Evolutionary conservation across 1,284 basidiomycete genomes (phyloP).

Genomic region (Pholiota adiposa): DNA sequence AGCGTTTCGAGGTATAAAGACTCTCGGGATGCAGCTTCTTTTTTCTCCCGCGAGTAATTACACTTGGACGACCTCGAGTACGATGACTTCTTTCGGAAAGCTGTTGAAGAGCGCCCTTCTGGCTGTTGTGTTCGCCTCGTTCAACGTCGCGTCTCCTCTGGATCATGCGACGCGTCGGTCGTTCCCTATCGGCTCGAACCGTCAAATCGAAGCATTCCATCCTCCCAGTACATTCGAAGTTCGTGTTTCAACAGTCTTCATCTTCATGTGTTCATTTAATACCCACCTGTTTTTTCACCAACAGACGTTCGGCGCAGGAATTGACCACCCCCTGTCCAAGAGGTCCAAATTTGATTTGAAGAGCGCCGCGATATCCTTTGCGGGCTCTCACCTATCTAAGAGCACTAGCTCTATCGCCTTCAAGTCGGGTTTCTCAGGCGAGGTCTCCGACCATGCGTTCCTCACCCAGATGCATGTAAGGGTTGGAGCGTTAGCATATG

Average conservation of each 20-base stretch:
- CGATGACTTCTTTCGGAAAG: constrained; percentile 29
- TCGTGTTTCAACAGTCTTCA: background rate
- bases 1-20: background rate
- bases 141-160: constrained; percentile 15
- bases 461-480: constrained; percentile 11
- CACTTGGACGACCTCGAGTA: background rate
- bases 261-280: background rate
- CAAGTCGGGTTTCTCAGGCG: constrained; percentile 12
- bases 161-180: constrained; percentile 19
- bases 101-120: constrained; percentile 27
- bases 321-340: constrained; percentile 14
- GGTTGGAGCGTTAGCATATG: background rate
- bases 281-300: background rate
- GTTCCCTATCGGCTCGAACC: constrained; percentile 4
- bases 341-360: constrained; percentile 6
- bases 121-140: constrained; percentile 26
- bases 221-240: constrained; percentile 23
- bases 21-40: background rate
- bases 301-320: constrained; percentile 17
- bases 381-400: constrained; percentile 10
- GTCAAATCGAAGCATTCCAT: constrained; percentile 22
- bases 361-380: constrained; percentile 17
- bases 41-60: background rate
- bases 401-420: constrained; percentile 10
- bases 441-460: constrained; percentile 9